phyloP scores from a whole-genome alignment of 2,329 filamentous ascomycete genomes.

The Hypoxylon sp. region DNA sequence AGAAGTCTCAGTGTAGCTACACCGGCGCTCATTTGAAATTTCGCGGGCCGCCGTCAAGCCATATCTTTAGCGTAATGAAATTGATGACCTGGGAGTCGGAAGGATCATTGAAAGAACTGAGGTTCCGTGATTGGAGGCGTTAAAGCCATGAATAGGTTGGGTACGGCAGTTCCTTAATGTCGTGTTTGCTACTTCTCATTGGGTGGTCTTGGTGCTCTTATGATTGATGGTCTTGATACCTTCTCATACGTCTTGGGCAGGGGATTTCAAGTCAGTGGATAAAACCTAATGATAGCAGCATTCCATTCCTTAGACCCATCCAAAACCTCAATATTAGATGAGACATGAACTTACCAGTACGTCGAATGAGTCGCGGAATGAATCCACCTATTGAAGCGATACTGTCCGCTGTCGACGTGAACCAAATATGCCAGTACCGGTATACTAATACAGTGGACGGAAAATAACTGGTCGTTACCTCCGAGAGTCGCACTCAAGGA shows the following conservation, averaged over 20 bases:
- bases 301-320: not conserved
- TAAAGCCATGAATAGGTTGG: not conserved
- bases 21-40: not conserved
- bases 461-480: not conserved
- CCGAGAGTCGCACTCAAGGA: slow-evolving; percentile 27
- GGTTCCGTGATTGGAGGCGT: not conserved
- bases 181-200: not conserved
- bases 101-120: not conserved
- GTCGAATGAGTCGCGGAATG: not conserved
- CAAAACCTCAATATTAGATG: too few species aligned
- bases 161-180: not conserved
- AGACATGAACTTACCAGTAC: too few species aligned
- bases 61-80: not conserved
- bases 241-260: not conserved
- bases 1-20: not conserved
- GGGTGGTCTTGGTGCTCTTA: not conserved
- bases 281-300: not conserved
- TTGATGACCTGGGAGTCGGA: not conserved
- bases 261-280: not conserved
- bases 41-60: not conserved
- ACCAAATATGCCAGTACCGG: not conserved
- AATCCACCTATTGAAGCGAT: not conserved
- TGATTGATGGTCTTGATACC: not conserved
- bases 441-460: not conserved
- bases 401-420: not conserved